A percentile compares a stretch with the other conserved stretches of the same genome.
phyloP scores from a whole-genome alignment of 1,284 basidiomycete species.

The Trametes pubescens region DNA sequence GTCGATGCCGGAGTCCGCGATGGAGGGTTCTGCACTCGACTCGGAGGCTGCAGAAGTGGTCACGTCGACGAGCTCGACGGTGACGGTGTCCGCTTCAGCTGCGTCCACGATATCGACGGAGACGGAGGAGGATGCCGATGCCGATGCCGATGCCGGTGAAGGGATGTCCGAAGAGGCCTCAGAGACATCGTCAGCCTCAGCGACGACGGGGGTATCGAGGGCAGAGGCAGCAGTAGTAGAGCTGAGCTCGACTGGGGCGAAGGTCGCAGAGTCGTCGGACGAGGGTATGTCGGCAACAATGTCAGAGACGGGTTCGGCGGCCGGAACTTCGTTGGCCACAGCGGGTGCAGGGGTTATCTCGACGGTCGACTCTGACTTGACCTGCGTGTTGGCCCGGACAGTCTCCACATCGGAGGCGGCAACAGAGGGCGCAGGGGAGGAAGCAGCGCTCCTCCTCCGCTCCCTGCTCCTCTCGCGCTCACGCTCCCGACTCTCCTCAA shows the following conservation, averaged over 20 bases:
- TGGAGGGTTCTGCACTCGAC: neutral
- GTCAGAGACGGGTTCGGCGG: neutral
- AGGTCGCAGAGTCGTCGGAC: neutral
- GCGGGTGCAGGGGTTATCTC: neutral
- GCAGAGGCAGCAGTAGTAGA: neutral
- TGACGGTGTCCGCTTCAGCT: neutral
- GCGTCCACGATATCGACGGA: neutral
- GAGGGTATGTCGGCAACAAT: neutral
- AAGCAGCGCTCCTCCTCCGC: constrained; percentile 17
- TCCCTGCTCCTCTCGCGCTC: constrained; percentile 28
- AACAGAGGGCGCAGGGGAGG: constrained; percentile 6
- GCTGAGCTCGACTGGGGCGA: neutral
- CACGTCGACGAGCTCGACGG: constrained; percentile 3
- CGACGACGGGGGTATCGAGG: neutral
- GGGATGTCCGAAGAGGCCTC: neutral
- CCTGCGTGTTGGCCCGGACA: neutral
- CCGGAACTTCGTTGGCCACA: neutral
- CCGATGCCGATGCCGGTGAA: neutral
- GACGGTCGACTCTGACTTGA: neutral
- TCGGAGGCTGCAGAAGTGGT: neutral
- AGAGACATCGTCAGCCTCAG: neutral
- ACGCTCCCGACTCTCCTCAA: constrained; percentile 45
- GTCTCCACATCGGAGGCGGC: neutral
- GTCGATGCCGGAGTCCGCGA: neutral
- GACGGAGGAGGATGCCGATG: neutral